Conservation (phyloP, 2,329 filamentous ascomycete genomes). For the Colletotrichum noveboracense region DNA sequence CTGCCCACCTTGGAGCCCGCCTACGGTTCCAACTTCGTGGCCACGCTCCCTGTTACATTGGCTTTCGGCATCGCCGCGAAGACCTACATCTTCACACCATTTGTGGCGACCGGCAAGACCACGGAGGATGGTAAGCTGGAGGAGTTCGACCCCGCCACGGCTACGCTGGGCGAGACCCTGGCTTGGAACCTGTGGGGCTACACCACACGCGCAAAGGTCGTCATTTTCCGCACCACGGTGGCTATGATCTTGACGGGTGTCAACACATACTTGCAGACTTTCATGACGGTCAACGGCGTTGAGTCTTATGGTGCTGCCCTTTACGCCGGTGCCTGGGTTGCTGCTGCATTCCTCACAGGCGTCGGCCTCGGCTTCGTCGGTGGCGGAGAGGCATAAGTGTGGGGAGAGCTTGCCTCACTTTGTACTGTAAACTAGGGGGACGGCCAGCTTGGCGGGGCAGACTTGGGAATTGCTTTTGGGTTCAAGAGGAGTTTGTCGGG, state of each 20-base stretch:
- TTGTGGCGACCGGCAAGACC: conserved; percentile 57
- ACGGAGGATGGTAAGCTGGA: conserved; percentile 52
- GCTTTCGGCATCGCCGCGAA: conserved; percentile 73
- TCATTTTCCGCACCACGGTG: conserved; percentile 68
- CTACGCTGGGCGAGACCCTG: conserved; percentile 73
- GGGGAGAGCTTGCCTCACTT: background rate
- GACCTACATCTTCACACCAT: conserved; percentile 78
- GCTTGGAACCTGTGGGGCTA: conserved; percentile 76
- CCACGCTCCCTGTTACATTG: conserved; percentile 63
- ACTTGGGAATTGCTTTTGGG: background rate
- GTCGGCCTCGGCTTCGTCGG: conserved; percentile 56
- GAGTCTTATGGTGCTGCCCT: conserved; percentile 71
- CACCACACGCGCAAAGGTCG: conserved; percentile 64
- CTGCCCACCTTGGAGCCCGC: conserved; percentile 73
- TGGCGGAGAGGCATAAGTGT: conserved; percentile 34
- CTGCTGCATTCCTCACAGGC: conserved; percentile 66
- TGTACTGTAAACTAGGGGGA: background rate
- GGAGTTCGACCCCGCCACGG: conserved; percentile 68
- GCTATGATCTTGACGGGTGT: conserved; percentile 62
- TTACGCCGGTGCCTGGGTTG: conserved; percentile 79
- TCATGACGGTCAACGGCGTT: conserved; percentile 71
- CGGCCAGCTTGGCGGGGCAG: background rate
- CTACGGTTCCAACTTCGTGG: conserved; percentile 65
- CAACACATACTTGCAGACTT: conserved; percentile 68
- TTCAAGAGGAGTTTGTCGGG: conserved; percentile 3